phyloP scores from a whole-genome alignment of 2,329 filamentous ascomycete genomes.

The Daldinia sp. region DNA sequence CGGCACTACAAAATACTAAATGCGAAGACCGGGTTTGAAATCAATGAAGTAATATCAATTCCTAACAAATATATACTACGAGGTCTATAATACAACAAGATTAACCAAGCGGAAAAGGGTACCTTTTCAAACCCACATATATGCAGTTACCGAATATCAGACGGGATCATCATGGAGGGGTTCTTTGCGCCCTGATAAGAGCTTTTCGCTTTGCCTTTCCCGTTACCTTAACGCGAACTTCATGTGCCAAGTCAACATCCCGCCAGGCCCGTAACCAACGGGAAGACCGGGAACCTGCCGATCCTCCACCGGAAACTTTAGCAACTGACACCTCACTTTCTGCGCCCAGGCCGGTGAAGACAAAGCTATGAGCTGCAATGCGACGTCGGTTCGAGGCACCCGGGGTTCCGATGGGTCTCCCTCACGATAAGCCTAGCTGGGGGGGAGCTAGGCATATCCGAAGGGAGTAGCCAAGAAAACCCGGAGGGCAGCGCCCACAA shows the following conservation, averaged over 20 bases:
- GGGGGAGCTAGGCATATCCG: constrained; percentile 13
- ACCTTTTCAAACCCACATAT: not conserved
- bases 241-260: constrained; percentile 14
- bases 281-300: constrained; percentile 21
- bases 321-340: not conserved
- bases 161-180: constrained; percentile 2
- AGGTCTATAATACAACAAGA: not conserved
- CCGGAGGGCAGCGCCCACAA: not conserved
- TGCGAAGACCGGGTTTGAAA: no score
- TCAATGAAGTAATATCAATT: no score
- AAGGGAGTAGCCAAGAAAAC: constrained; percentile 2
- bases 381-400: constrained; percentile 23
- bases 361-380: constrained; percentile 16
- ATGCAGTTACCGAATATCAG: not conserved
- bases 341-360: constrained; percentile 5
- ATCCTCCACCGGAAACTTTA: constrained; percentile 6
- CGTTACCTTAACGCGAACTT: not conserved
- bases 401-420: constrained; percentile 17
- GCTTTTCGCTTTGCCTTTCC: constrained; percentile 9
- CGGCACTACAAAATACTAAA: no score
- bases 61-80: no score
- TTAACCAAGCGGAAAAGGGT: not conserved
- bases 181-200: not conserved
- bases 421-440: constrained; percentile 18
- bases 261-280: constrained; percentile 6